A percentile compares a stretch with the other conserved stretches of the same genome.
These are phyloP conservation scores for Aureobasidium sp. DNA, from an alignment of 2,329 filamentous ascomycete genomes.

Conservation along the genomic window DNA sequence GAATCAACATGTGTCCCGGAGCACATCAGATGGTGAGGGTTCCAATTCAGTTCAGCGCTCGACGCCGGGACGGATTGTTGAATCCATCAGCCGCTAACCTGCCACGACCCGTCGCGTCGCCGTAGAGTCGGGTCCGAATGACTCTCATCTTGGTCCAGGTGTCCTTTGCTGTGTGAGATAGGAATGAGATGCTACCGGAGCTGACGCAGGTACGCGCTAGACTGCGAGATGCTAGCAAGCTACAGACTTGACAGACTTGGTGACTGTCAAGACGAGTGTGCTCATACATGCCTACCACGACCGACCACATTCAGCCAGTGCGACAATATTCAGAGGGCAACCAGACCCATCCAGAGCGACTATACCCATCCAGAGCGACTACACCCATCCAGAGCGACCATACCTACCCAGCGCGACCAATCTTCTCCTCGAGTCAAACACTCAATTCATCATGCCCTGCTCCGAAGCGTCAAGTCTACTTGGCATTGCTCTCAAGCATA, in stretches of 20 bases:
- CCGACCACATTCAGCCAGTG: background rate
- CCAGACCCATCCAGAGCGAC: background rate
- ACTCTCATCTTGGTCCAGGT: background rate
- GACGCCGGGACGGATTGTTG: background rate
- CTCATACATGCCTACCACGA: background rate
- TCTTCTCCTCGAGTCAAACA: background rate
- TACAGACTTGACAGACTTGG: background rate
- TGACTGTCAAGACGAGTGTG: background rate
- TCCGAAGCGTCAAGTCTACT: background rate
- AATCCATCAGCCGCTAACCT: background rate
- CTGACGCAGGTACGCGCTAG: background rate
- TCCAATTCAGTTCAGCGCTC: background rate
- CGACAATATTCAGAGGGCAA: background rate
- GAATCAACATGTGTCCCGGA: background rate
- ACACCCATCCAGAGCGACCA: background rate
- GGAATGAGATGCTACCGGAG: background rate
- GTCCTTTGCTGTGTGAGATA: background rate
- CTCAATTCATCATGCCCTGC: background rate
- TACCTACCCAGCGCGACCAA: background rate
- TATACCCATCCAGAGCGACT: background rate
- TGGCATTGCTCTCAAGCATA: background rate
- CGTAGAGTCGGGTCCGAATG: background rate
- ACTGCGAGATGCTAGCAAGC: background rate
- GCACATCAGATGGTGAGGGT: background rate
- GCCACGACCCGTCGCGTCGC: background rate